Evolutionary conservation across 768 basidiomycete genomes (phyloP).

Genomic region (Podaxis pistillaris): DNA sequence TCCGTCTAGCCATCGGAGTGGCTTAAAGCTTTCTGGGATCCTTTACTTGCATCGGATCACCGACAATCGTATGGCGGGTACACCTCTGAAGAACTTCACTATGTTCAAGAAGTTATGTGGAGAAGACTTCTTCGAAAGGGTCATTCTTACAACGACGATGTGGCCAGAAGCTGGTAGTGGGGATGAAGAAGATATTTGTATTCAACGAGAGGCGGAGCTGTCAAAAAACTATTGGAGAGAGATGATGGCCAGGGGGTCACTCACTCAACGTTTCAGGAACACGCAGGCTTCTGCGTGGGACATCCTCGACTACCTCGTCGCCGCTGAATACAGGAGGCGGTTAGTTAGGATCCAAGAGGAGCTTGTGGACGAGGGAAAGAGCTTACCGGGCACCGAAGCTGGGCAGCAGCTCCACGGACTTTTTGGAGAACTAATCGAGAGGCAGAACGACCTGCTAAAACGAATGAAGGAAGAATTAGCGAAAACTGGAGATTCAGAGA

Average conservation of each 20-base stretch:
- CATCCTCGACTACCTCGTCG: not conserved
- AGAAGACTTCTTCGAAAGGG: not conserved
- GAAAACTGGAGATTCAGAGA: not conserved
- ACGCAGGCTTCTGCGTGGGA: not conserved
- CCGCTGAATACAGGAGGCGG: not conserved
- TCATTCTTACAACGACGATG: slow-evolving; percentile 3
- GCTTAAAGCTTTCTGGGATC: slow-evolving; percentile 7
- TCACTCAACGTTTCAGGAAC: not conserved
- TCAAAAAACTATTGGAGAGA: not conserved
- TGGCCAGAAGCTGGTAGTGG: not conserved
- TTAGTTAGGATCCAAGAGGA: not conserved
- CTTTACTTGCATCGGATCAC: slow-evolving; percentile 17
- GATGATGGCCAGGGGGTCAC: not conserved
- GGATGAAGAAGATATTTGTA: not conserved
- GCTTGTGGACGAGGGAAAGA: not conserved
- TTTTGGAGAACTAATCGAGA: not conserved
- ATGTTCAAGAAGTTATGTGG: slow-evolving; percentile 17
- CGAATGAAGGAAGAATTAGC: not conserved
- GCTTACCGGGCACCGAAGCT: not conserved
- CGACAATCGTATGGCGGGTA: slow-evolving; percentile 9
- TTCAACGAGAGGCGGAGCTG: not conserved
- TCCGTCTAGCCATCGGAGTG: not conserved
- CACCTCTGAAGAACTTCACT: not conserved
- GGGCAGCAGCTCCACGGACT: not conserved
- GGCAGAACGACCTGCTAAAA: not conserved